phyloP scores from a whole-genome alignment of 495 filamentous ascomycete species.

The Aspergillus egyptiacus region DNA sequence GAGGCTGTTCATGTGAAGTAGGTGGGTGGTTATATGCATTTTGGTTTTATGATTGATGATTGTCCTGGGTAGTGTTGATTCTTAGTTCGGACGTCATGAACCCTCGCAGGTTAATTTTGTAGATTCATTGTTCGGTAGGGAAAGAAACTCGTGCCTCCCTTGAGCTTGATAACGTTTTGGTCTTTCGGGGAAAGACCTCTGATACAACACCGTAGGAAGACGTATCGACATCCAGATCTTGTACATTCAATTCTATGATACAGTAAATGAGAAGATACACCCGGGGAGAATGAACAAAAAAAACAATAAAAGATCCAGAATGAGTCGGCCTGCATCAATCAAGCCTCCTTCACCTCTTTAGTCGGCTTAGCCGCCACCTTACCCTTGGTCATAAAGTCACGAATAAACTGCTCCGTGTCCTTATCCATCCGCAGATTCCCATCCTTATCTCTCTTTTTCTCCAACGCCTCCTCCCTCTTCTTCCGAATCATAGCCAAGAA shows the following conservation, averaged over 20 bases:
- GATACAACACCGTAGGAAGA: no score
- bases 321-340: conserved; percentile 3
- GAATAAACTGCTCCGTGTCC: conserved; percentile 33
- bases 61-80: no score
- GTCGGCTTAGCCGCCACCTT: conserved; percentile 10
- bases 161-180: no score
- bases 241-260: conserved; percentile 34
- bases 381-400: conserved; percentile 28
- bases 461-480: conserved; percentile 22
- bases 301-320: conserved; percentile 1
- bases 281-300: background rate
- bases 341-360: background rate
- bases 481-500: conserved; percentile 17
- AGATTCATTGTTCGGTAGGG: no score
- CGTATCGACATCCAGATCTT: conserved; percentile 1
- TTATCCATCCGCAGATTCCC: conserved; percentile 34
- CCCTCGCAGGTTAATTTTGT: no score
- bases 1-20: conserved; percentile 6
- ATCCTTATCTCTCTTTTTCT: conserved; percentile 27
- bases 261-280: conserved; percentile 36
- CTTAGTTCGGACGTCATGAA: no score
- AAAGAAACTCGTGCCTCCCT: no score
- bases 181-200: no score
- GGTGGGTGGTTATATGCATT: no score
- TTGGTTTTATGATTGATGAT: no score